Evolutionary conservation across 2,329 filamentous ascomycete species (phyloP).

Genomic region (Ophiosphaerella narmari): DNA sequence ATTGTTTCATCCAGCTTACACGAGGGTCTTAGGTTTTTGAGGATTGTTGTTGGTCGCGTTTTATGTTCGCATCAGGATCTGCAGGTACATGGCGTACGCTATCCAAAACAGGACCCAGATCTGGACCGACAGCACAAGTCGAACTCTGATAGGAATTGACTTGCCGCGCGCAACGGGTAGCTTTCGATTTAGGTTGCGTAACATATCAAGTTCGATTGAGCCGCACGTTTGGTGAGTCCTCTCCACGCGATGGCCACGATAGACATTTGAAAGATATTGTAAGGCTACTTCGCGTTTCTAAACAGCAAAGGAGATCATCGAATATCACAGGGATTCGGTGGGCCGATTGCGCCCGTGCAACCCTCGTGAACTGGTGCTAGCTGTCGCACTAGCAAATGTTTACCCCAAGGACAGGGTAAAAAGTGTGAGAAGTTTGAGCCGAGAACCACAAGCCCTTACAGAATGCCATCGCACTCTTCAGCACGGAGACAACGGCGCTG

Average conservation of each 20-base stretch:
- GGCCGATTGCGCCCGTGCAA: conserved; percentile 23
- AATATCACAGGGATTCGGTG: conserved; percentile 1
- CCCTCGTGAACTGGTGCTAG: conserved; percentile 21
- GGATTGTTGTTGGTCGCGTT: conserved; percentile 23
- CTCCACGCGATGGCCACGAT: no score
- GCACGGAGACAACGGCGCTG: conserved; percentile 11
- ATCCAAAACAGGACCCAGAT: neutral
- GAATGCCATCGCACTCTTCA: conserved; percentile 2
- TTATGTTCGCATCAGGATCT: conserved; percentile 32
- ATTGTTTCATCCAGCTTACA: conserved; percentile 24
- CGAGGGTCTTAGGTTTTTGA: conserved; percentile 8
- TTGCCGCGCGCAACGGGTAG: conserved; percentile 1
- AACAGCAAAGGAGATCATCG: neutral
- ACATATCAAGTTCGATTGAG: neutral
- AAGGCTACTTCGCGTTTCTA: neutral
- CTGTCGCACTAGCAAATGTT: conserved; percentile 15
- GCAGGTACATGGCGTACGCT: conserved; percentile 28
- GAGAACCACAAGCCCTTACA: neutral
- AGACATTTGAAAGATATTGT: neutral
- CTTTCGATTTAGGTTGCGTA: neutral
- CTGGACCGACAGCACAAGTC: neutral
- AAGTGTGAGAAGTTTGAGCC: conserved; percentile 12
- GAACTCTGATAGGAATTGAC: no score
- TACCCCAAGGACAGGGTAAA: conserved; percentile 21
- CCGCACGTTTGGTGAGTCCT: no score